Conservation (phyloP, 2,329 filamentous ascomycete genomes). For the Pseudogymnoascus pannorum region DNA sequence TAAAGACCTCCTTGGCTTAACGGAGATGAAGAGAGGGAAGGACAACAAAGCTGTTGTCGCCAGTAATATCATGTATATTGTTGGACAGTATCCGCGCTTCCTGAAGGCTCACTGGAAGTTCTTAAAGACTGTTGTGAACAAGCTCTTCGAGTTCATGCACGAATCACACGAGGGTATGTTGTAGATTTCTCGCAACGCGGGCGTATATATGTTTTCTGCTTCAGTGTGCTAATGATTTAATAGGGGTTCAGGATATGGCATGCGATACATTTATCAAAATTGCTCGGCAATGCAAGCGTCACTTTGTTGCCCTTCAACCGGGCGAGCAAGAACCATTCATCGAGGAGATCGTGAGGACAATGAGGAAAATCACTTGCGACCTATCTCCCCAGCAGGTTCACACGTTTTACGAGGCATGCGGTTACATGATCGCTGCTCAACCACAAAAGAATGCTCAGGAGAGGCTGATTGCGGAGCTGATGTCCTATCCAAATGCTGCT, state of each 20-base stretch:
- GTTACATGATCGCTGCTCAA: conserved; percentile 98
- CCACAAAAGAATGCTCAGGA: conserved; percentile 94
- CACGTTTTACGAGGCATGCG: conserved; percentile 97
- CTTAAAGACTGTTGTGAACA: conserved; percentile 98
- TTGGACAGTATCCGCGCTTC: conserved; percentile 96
- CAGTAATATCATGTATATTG: conserved; percentile 99
- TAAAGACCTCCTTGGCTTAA: conserved; percentile 91
- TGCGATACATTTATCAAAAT: conserved; percentile 99
- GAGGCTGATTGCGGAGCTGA: conserved; percentile 80
- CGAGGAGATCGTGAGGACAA: conserved; percentile 92
- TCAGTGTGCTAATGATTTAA: conserved; percentile 22
- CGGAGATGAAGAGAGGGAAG: conserved; percentile 98
- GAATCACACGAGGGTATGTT: conserved; percentile 87
- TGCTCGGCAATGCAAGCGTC: conserved; percentile 92
- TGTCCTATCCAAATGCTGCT: conserved; percentile 86
- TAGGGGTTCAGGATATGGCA: conserved; percentile 97
- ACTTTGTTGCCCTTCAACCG: conserved; percentile 93
- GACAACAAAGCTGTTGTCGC: conserved; percentile 99
- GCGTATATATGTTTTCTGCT: neutral
- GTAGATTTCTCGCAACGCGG: neutral
- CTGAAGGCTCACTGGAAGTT: conserved; percentile 99
- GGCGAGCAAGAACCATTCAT: conserved; percentile 95
- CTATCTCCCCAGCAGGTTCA: conserved; percentile 95
- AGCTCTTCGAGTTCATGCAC: conserved; percentile 99
- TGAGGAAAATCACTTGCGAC: conserved; percentile 93